Conservation (phyloP, 306 rosid genomes). For the Cicer arietinum region DNA sequence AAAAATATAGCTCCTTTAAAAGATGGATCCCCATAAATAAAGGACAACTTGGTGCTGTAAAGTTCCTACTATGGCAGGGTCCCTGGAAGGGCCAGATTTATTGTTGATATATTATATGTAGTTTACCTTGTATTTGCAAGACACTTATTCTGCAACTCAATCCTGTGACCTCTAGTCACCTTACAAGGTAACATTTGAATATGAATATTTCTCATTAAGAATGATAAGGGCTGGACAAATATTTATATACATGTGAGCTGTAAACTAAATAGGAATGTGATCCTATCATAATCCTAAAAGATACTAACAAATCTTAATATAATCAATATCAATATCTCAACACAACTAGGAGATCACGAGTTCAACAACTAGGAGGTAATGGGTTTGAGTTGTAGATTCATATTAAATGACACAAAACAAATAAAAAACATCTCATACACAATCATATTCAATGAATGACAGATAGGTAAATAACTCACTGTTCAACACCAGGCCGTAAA, state of each 20-base stretch:
- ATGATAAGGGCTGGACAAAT: no score
- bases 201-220: no score
- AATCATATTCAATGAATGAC: conserved; percentile 36
- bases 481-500: conserved; percentile 87
- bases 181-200: no score
- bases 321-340: no score
- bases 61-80: not conserved
- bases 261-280: no score
- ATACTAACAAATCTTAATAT: no score
- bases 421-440: conserved; percentile 15
- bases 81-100: not conserved
- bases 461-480: conserved; percentile 64
- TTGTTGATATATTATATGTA: not conserved
- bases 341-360: not conserved
- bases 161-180: not conserved
- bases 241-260: no score
- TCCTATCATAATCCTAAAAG: no score
- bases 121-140: conserved; percentile 1
- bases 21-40: conserved; percentile 34
- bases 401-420: conserved; percentile 20
- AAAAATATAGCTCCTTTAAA: conserved; percentile 12
- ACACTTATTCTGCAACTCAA: not conserved
- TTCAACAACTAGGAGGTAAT: not conserved
- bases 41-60: not conserved
- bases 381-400: not conserved